Evolutionary conservation across 441 rosid species (phyloP), one percentile per base, ranked within the genome.

Genomic region (Syzygium syzygioides): DNA sequence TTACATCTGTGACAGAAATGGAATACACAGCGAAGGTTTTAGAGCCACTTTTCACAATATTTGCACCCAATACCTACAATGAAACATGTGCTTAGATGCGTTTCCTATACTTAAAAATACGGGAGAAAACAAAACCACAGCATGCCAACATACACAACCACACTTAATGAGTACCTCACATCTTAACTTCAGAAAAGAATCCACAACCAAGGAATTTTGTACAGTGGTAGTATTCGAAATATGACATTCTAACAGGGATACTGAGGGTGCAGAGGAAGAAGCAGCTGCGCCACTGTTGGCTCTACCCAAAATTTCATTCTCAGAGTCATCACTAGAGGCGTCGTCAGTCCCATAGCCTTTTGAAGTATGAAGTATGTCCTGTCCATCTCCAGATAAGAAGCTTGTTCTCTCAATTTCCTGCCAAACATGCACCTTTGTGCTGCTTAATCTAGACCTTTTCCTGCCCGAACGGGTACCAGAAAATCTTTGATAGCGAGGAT

Each of bases 11-110:
- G 88, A 96, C 99, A 87, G 99, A 93, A 91, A 98, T 88, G 89
- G 99, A 97, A 91, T 98, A 98, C 88, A 98, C 99, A 66, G 99
- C 96, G 94, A 98, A 97, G 79, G 94, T 95, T 93, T 91, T 96
- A 85, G 99, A 96, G 90, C 94, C 95, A 92, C 99, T 95, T 94
- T 93, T 95, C 93, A 97, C 99, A 92, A 96, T 95, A 94, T 98
- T 98, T 88, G 99, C 99, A 90, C 99, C 99, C 95, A 95, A 89
- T 86, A 98, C 99, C 99, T 98, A 96, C 93, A 93, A 91, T 55
- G 91, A 87, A 76, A 91, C 91, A 91, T 87, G 87, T 80, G 90
- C 32, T 88, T 88, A 87, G 88, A 91, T 90, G 85, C 68, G 88
- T 87, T 88, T 85, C 62, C 52, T 76, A 86, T 88, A 87, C 87